These are phyloP conservation scores for Angomonas deanei DNA, from an alignment of 208 protist genomes.

Conservation along the genomic window DNA sequence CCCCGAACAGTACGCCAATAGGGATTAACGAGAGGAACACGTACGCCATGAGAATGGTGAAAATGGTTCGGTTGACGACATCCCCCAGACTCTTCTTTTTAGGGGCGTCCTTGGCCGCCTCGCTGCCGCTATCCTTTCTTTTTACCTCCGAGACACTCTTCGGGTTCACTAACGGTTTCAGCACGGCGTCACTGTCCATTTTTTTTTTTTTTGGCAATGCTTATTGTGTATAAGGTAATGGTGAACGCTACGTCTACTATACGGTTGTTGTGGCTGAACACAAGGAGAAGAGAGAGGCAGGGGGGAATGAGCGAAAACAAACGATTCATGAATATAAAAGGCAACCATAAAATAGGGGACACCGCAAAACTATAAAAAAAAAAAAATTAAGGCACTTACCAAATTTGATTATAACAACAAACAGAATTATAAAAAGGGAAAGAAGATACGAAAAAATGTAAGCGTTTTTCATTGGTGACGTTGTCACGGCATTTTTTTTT, in stretches of 20 bases:
- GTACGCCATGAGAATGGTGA: constrained; percentile 81
- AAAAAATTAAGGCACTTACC: constrained; percentile 1
- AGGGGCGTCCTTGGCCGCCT: background rate
- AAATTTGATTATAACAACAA: constrained; percentile 1
- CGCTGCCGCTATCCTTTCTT: background rate
- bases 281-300: no score
- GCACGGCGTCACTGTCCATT: constrained; percentile 14
- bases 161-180: constrained; percentile 19
- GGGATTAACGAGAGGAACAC: constrained; percentile 75
- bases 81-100: constrained; percentile 50
- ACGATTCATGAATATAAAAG: background rate
- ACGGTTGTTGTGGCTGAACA: no score
- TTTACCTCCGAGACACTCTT: background rate
- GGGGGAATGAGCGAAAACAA: no score
- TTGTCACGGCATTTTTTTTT: no score
- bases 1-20: constrained; percentile 64
- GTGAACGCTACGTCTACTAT: no score
- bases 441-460: background rate
- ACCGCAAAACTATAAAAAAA: constrained; percentile 5
- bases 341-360: background rate
- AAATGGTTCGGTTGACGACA: constrained; percentile 80
- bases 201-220: constrained; percentile 11
- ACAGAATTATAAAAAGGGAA: constrained; percentile 1
- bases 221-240: no score
- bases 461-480: no score